Base-by-base conservation (phyloP, 768 basidiomycete genomes). In the Imleria badia region DNA sequence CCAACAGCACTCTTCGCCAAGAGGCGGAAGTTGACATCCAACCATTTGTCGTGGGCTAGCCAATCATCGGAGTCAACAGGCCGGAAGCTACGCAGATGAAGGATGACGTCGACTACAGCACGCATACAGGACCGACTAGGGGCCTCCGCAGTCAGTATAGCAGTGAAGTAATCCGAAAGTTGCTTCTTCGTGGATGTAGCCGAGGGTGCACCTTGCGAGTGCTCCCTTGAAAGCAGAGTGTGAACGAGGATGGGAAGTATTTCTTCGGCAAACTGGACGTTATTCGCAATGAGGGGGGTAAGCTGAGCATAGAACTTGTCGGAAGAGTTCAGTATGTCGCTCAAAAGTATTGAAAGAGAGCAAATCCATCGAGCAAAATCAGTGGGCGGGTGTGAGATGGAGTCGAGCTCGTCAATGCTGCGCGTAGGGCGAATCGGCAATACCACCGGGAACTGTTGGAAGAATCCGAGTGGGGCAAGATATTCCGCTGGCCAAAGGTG, bases 181-280 rank as follows among this genome's bases (percentile, higher is more conserved):
- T 63, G n/a, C 60, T 50, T 55, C 62, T 58, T 47, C 33, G 59
- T 45, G 19, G 62, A 52, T 19, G 17, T 6, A 17, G 23, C 35
- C 5, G 36, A 45, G 3, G 52, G 41, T 44, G 23, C 31, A 22
- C 48, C 49, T 13, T 62, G 54, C 14, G 52, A 62, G 41, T 49
- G 52, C 35, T 70, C 67, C 29, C 44, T 54, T 48, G 72, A 75
- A 11, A 98, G 77, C 4, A 88, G 56, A 1, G 80, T 78, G 61
- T 93, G 86, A 15, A 95, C 83, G 31, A 97, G 75, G 29, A 89
- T 72, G 0, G 95, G 92, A 7, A 96, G 73, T 15, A 88, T 69
- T 50, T 84, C 73, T 54, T 84, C 80, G 0, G 91, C 85, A 54
- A 94, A 87, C 6, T 65, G 60, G 5, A 76, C 58, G 53, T 87